Conservation (phyloP, 1,284 basidiomycete species). For the Moniliella sp. region DNA sequence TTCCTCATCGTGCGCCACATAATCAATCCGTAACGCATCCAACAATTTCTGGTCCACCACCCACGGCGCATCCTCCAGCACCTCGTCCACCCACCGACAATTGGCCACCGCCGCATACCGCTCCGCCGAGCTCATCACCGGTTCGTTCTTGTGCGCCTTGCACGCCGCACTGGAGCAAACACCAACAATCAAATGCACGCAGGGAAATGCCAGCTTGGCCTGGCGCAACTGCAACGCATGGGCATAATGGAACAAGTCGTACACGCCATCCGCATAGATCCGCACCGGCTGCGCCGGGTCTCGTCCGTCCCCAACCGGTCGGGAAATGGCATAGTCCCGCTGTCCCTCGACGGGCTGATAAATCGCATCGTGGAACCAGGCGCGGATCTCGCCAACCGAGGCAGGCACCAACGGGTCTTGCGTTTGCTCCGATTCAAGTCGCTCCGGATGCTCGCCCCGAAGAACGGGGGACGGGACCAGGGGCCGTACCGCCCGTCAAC, state of each 20-base stretch:
- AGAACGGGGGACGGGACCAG: too few species aligned
- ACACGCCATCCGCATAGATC: slow-evolving; percentile 86
- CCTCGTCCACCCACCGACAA: slow-evolving; percentile 90
- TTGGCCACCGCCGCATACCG: slow-evolving; percentile 72
- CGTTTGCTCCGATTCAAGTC: too few species aligned
- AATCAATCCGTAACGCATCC: slow-evolving; percentile 67
- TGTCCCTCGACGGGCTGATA: too few species aligned
- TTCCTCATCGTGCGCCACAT: slow-evolving; percentile 54
- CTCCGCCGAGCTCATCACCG: slow-evolving; percentile 68
- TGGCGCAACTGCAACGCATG: slow-evolving; percentile 80
- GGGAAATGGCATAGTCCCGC: too few species aligned
- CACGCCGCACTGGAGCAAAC: slow-evolving; percentile 68
- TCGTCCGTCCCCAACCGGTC: too few species aligned
- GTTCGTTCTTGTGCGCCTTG: slow-evolving; percentile 51
- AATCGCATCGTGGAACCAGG: slow-evolving; percentile 17
- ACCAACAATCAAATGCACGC: slow-evolving; percentile 68
- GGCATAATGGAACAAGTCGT: slow-evolving; percentile 86
- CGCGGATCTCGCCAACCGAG: slow-evolving; percentile 23
- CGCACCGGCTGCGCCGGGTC: slow-evolving; percentile 64
- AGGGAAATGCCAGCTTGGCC: slow-evolving; percentile 69
- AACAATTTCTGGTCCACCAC: slow-evolving; percentile 61
- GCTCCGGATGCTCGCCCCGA: too few species aligned
- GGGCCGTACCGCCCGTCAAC: too few species aligned
- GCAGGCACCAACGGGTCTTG: too few species aligned
- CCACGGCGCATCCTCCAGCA: slow-evolving; percentile 86